Evolutionary conservation across 352 stramenopile genomes (phyloP), one percentile per base, ranked within the genome.

Genomic region (Globisporangium mamillatum): DNA sequence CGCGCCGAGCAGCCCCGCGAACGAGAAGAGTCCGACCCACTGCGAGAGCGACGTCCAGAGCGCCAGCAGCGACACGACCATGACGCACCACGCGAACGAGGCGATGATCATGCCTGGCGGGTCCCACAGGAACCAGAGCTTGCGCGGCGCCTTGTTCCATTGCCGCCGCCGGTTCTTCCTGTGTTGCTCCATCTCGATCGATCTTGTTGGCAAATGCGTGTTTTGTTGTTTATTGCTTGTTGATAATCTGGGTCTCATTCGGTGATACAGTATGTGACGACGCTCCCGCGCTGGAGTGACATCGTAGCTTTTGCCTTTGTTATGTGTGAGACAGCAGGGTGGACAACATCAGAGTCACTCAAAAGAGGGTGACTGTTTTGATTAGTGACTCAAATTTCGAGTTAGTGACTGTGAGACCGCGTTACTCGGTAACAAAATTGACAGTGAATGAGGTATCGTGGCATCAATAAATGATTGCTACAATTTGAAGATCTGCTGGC

Each of bases 51-150:
- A 88, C 60, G 64, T 54, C 73, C 80, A 82, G 61, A 90, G 58
- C 4, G 79, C 76, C 50, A 72, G 64, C 4, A 91, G 57, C 16
- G 80, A 73, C 2, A 67, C 60, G n/a, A 80, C 56, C 63, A 92
- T 81, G 36, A 90, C 62, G 25, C 71, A 34, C 78, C 82, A 90
- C 29, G 82, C 75, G 74, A 92, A 91, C 9, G 62, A 67, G 2
- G 82, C 84, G 70, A 92, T 85, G 34, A 89, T 66, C 65, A 94
- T 75, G 0, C 86, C 86, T 18, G 75, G 71, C 7, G 82, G 82
- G 63, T 94, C 86, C 61, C 71, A 73, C n/a, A 94, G 73, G 64
- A 91, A 82, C 84, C 84, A 89, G 38, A 67, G 56, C 46, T 55
- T 46, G 48, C 27, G 64, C 22, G 38, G 46, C 58, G 66, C 48